A percentile compares a stretch with the other conserved stretches of the same genome.
Conservation (phyloP, 1,139 yeast species). For the Yamadazyma pseudoaaseri region DNA sequence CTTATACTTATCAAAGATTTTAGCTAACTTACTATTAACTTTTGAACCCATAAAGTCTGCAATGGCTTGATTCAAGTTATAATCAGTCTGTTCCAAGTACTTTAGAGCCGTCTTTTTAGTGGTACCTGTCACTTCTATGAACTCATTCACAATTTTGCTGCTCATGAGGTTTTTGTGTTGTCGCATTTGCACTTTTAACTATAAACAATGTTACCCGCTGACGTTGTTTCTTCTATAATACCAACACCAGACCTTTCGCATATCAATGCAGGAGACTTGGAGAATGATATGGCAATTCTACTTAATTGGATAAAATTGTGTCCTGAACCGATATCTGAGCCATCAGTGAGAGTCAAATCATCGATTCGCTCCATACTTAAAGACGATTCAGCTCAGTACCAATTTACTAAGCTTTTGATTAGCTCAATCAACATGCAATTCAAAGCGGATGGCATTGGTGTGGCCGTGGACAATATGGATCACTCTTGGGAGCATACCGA, state of each 20-base stretch:
- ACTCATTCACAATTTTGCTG: conserved; percentile 7
- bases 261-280: conserved; percentile 27
- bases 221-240: conserved; percentile 8
- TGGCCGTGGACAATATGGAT: not conserved
- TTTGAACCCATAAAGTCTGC: conserved; percentile 12
- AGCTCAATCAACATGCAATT: conserved; percentile 27
- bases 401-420: conserved; percentile 34
- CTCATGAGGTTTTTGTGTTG: not conserved
- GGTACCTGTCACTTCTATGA: conserved; percentile 15
- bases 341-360: conserved; percentile 35
- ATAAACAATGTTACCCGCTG: conserved; percentile 6
- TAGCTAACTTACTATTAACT: conserved; percentile 19
- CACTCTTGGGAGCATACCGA: not conserved
- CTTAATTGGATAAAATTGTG: conserved; percentile 35
- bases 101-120: conserved; percentile 11
- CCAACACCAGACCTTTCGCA: conserved; percentile 14
- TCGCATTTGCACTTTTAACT: too few species aligned
- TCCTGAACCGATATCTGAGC: conserved; percentile 21
- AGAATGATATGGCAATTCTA: conserved; percentile 40
- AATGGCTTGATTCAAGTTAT: conserved; percentile 8
- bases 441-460: conserved; percentile 4
- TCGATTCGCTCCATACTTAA: conserved; percentile 41
- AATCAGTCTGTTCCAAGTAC: conserved; percentile 8
- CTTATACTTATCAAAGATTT: conserved; percentile 28
- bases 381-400: conserved; percentile 31